A percentile compares a stretch with the other conserved stretches of the same genome.
phyloP scores from a whole-genome alignment of 306 rosid genomes.

The Pachyrhizus erosus region DNA sequence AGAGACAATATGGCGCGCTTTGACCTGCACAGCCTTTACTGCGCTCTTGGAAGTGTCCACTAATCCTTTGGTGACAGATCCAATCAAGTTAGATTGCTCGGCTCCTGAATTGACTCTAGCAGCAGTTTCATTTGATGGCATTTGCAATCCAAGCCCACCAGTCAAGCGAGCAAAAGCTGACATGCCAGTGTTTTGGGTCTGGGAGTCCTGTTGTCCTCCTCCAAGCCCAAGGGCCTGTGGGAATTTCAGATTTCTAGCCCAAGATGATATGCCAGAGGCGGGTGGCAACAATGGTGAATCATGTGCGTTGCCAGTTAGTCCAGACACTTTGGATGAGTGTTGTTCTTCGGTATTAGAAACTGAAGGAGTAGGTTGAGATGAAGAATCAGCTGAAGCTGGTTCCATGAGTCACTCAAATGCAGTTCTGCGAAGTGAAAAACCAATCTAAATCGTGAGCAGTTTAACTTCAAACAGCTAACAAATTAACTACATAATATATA shows the following conservation, averaged over 20 bases:
- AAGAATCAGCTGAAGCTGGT: conserved; percentile 40
- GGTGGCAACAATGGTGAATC: conserved; percentile 42
- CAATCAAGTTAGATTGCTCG: conserved; percentile 63
- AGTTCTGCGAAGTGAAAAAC: conserved; percentile 33
- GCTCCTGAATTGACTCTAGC: conserved; percentile 40
- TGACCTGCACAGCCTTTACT: conserved; percentile 91
- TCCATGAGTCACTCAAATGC: conserved; percentile 52
- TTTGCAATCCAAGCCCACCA: conserved; percentile 62
- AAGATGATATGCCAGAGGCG: conserved; percentile 58
- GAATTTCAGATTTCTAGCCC: conserved; percentile 58
- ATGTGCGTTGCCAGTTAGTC: background rate
- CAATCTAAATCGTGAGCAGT: background rate
- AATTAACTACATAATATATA: background rate
- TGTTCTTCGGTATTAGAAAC: conserved; percentile 44
- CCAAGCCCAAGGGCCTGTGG: conserved; percentile 48
- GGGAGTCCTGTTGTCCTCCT: conserved; percentile 50
- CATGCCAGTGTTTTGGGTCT: conserved; percentile 51
- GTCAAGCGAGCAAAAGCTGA: conserved; percentile 65
- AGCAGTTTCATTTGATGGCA: conserved; percentile 56
- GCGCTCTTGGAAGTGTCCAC: conserved; percentile 77
- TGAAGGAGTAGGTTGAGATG: conserved; percentile 39
- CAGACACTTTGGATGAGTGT: conserved; percentile 45
- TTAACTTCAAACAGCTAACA: background rate
- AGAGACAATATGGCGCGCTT: conserved; percentile 92
- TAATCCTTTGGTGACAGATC: conserved; percentile 75